A percentile compares a stretch with the other conserved stretches of the same genome.
phyloP scores from a whole-genome alignment of 2,329 filamentous ascomycete genomes.

The Trichoderma cornu-damae region DNA sequence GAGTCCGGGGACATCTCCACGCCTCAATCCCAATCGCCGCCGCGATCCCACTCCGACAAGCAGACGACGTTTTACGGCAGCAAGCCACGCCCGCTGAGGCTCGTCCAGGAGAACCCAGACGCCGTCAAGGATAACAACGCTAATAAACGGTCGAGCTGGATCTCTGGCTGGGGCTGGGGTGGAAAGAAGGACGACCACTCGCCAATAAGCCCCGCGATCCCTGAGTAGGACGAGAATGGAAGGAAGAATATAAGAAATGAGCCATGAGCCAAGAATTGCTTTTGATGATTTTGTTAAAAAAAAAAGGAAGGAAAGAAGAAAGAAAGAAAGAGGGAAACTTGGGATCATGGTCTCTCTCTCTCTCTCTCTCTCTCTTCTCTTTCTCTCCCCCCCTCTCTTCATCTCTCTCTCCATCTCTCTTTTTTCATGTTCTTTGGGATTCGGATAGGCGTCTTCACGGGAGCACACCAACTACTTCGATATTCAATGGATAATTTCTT shows the following conservation, averaged over 20 bases:
- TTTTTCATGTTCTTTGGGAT: not conserved
- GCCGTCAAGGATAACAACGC: slow-evolving; percentile 47
- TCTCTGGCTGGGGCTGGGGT: slow-evolving; percentile 52
- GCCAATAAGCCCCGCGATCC: slow-evolving; percentile 31
- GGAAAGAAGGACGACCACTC: slow-evolving; percentile 45
- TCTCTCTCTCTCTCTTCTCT: too few species aligned
- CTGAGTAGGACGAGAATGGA: slow-evolving; percentile 27
- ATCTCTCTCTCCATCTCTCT: too few species aligned
- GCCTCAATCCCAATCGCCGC: slow-evolving; percentile 49
- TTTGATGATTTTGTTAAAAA: not conserved
- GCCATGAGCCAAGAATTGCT: slow-evolving; percentile 6
- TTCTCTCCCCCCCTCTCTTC: too few species aligned
- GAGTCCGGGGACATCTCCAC: slow-evolving; percentile 56
- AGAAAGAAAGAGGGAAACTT: too few species aligned
- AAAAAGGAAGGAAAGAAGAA: too few species aligned
- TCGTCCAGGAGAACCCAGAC: slow-evolving; percentile 74
- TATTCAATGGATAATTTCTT: slow-evolving; percentile 14
- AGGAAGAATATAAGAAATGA: not conserved
- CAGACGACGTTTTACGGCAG: slow-evolving; percentile 56
- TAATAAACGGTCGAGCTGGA: slow-evolving; percentile 60
- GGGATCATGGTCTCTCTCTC: not conserved
- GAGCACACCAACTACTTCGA: slow-evolving; percentile 12
- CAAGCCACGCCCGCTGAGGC: slow-evolving; percentile 76
- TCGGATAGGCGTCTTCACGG: slow-evolving; percentile 12
- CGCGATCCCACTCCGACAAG: slow-evolving; percentile 48